A percentile compares a stretch with the other conserved stretches of the same genome.
Conservation (phyloP, 495 filamentous ascomycete species). For the Neurospora sp. region DNA sequence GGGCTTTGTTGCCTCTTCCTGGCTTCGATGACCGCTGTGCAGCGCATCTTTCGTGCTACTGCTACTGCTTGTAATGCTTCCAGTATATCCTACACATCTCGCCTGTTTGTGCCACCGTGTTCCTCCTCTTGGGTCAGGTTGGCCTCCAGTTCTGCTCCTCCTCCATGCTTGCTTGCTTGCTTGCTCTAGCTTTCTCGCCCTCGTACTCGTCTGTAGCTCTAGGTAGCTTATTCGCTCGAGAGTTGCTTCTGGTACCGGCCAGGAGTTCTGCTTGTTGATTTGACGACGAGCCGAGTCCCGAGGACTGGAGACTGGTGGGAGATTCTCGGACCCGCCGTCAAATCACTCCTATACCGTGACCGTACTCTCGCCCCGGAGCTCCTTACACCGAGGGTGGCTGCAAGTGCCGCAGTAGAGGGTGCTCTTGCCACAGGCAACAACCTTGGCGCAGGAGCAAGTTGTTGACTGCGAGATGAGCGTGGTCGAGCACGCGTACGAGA, state of each 20-base stretch:
- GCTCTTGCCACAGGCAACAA: slow-evolving; percentile 22
- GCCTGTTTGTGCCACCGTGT: not conserved
- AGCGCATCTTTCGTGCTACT: not conserved
- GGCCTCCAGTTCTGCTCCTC: not conserved
- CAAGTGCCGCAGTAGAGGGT: slow-evolving; percentile 23
- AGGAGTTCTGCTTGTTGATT: not conserved
- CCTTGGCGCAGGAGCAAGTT: slow-evolving; percentile 16
- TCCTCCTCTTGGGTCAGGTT: not conserved
- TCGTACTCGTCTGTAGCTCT: no score
- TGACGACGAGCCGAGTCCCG: not conserved
- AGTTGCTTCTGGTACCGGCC: not conserved
- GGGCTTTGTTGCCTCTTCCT: not conserved
- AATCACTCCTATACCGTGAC: not conserved
- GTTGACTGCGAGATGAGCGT: slow-evolving; percentile 22
- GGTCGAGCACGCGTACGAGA: slow-evolving; percentile 23
- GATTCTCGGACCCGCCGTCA: not conserved
- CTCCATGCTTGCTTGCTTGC: not conserved
- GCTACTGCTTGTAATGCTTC: not conserved
- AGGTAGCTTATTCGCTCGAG: no score
- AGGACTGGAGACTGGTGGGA: not conserved
- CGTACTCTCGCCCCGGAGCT: slow-evolving; percentile 17
- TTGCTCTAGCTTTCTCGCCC: not conserved
- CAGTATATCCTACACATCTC: not conserved
- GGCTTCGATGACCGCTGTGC: not conserved
- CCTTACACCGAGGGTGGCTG: slow-evolving; percentile 19